These are phyloP conservation scores for Trichosporon asahii DNA, from an alignment of 1,284 basidiomycete genomes.

Conservation along the genomic window DNA sequence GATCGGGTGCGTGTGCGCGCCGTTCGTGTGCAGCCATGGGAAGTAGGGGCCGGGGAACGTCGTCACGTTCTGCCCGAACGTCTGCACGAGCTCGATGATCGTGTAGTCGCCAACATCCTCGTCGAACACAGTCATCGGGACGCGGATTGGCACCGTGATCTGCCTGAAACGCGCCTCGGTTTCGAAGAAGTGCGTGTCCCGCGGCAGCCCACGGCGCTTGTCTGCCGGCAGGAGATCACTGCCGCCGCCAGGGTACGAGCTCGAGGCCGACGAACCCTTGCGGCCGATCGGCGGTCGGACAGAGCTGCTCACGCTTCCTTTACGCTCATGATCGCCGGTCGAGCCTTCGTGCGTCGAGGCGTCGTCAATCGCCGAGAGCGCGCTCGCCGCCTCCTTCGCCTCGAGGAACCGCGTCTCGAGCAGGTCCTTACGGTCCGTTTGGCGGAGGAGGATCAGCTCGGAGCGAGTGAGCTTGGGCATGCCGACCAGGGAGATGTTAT, in stretches of 20 bases:
- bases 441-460: slow-evolving; percentile 85
- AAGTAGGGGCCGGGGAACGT: slow-evolving; percentile 71
- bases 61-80: slow-evolving; percentile 68
- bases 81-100: slow-evolving; percentile 81
- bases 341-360: background rate
- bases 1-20: slow-evolving; percentile 83
- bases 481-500: slow-evolving; percentile 78
- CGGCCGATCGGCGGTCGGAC: slow-evolving; percentile 15
- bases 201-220: slow-evolving; percentile 52
- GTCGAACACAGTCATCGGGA: slow-evolving; percentile 77
- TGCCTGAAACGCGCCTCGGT: slow-evolving; percentile 73
- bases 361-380: slow-evolving; percentile 5
- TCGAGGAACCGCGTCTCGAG: slow-evolving; percentile 71
- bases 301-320: slow-evolving; percentile 15
- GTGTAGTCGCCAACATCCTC: slow-evolving; percentile 99
- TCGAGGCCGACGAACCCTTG: slow-evolving; percentile 19
- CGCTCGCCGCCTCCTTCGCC: slow-evolving; percentile 3
- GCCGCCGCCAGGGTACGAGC: slow-evolving; percentile 12
- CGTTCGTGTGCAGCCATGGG: slow-evolving; percentile 88
- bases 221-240: slow-evolving; percentile 8
- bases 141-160: slow-evolving; percentile 76
- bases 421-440: slow-evolving; percentile 84
- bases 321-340: background rate
- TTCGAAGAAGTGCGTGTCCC: slow-evolving; percentile 91
- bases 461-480: slow-evolving; percentile 72